phyloP scores from a whole-genome alignment of 2,329 filamentous ascomycete genomes.

The Orbilia ellipsospora region DNA sequence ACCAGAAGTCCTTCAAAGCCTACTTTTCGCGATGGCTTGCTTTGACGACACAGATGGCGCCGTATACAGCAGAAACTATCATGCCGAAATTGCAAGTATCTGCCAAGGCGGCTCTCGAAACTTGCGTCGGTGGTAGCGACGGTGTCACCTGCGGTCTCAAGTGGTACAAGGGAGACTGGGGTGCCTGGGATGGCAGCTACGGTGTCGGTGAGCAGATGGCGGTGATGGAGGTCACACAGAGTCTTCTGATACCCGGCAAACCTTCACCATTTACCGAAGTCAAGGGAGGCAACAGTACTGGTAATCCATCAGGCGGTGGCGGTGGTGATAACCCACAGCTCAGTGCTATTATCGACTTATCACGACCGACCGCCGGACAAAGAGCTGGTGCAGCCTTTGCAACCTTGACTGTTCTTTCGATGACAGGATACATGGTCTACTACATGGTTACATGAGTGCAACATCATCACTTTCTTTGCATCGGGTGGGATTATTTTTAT shows the following conservation, averaged over 20 bases:
- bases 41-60: constrained; percentile 69
- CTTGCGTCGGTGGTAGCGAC: constrained; percentile 69
- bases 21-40: constrained; percentile 75
- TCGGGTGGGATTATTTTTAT: constrained; percentile 37
- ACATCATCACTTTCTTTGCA: constrained; percentile 16
- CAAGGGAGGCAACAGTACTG: constrained; percentile 71
- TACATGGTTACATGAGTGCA: constrained; percentile 48
- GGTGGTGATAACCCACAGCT: constrained; percentile 51
- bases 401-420: constrained; percentile 49
- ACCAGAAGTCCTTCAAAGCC: constrained; percentile 76
- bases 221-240: constrained; percentile 73
- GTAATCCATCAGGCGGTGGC: constrained; percentile 62
- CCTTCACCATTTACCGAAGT: constrained; percentile 65
- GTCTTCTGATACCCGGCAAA: constrained; percentile 66
- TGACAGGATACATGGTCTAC: constrained; percentile 54
- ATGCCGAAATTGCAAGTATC: constrained; percentile 67
- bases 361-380: constrained; percentile 33
- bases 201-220: constrained; percentile 73
- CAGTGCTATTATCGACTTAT: constrained; percentile 48
- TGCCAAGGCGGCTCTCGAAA: constrained; percentile 68
- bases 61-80: constrained; percentile 67
- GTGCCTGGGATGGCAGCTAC: constrained; percentile 62
- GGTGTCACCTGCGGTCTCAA: constrained; percentile 71
- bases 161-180: constrained; percentile 72
- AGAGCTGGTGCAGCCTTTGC: constrained; percentile 50